A percentile compares a stretch with the other conserved stretches of the same genome.
Evolutionary conservation across 176 grass and related monocot genomes (phyloP).

Genomic region (Alloteropsis semialata): DNA sequence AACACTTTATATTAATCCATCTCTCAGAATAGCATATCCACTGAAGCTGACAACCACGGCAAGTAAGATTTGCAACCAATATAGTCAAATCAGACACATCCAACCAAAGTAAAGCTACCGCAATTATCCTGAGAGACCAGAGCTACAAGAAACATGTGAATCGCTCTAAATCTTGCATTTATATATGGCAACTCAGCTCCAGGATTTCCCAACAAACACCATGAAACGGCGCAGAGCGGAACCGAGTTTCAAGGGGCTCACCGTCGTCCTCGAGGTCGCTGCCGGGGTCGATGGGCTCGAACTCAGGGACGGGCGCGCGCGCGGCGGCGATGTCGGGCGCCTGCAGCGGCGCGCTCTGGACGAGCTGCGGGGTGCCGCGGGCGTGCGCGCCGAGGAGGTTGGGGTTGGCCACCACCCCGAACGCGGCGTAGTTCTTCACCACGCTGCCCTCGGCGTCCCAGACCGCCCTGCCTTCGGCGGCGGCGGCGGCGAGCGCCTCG

Average conservation of each 20-base stretch:
- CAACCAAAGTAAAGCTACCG: neutral
- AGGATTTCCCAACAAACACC: neutral
- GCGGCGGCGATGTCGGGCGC: slow-evolving; percentile 38
- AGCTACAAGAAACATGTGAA: neutral
- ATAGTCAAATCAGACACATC: neutral
- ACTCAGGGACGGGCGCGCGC: slow-evolving; percentile 43
- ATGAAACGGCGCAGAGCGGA: neutral
- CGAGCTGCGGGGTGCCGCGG: slow-evolving; percentile 54
- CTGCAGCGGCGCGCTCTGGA: slow-evolving; percentile 61
- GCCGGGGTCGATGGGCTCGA: slow-evolving; percentile 66
- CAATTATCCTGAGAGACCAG: neutral
- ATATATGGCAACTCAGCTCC: neutral
- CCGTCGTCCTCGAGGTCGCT: slow-evolving; percentile 78
- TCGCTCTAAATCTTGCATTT: neutral
- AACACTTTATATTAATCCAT: neutral
- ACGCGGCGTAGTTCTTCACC: slow-evolving; percentile 79
- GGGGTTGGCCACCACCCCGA: slow-evolving; percentile 86
- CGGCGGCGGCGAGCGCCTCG: slow-evolving; percentile 56
- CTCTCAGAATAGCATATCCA: neutral
- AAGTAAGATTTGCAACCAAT: neutral
- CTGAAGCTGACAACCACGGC: neutral
- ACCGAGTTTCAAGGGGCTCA: neutral
- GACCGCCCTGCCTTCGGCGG: slow-evolving; percentile 19
- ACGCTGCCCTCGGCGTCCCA: slow-evolving; percentile 89
- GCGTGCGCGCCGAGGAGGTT: slow-evolving; percentile 70